phyloP scores from a whole-genome alignment of 1,284 basidiomycete species.

The Leccinum huronense region DNA sequence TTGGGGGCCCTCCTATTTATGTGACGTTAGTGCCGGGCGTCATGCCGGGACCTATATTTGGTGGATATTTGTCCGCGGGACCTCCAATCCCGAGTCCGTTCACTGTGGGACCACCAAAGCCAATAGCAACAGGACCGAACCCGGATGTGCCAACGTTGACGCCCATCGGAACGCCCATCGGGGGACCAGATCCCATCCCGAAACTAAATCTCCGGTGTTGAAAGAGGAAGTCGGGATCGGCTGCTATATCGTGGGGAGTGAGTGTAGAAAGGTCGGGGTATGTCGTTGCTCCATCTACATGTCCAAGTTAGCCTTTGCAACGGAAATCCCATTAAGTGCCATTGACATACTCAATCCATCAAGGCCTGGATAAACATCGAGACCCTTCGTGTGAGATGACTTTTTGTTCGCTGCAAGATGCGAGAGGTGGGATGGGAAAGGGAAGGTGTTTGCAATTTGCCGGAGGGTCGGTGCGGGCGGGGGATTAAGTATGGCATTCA shows the following conservation, averaged over 20 bases:
- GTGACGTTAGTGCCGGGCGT: slow-evolving; percentile 10
- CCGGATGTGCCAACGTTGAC: slow-evolving; percentile 23
- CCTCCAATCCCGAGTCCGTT: slow-evolving; percentile 27
- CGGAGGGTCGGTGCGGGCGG: slow-evolving; percentile 48
- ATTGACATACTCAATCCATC: slow-evolving; percentile 24
- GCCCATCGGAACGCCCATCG: slow-evolving; percentile 28
- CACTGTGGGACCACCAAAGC: slow-evolving; percentile 22
- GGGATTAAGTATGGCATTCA: slow-evolving; percentile 39
- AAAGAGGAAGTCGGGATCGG: slow-evolving; percentile 56
- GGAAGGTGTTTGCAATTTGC: slow-evolving; percentile 46
- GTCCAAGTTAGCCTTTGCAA: slow-evolving; percentile 14
- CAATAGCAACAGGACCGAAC: slow-evolving; percentile 21
- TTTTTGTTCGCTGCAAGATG: slow-evolving; percentile 23
- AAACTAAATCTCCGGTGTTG: slow-evolving; percentile 41
- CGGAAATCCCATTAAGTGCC: slow-evolving; percentile 12
- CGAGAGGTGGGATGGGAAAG: slow-evolving; percentile 29
- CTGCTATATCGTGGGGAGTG: slow-evolving; percentile 47
- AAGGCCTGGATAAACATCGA: slow-evolving; percentile 23
- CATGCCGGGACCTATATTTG: slow-evolving; percentile 18
- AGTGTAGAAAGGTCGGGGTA: slow-evolving; percentile 58
- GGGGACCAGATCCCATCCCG: slow-evolving; percentile 31
- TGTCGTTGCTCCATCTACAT: slow-evolving; percentile 30
- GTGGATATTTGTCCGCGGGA: slow-evolving; percentile 21
- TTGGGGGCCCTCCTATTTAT: slow-evolving; percentile 15
- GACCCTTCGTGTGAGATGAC: slow-evolving; percentile 16